phyloP scores from a whole-genome alignment of 2,329 filamentous ascomycete genomes.

The Exophiala sideris region DNA sequence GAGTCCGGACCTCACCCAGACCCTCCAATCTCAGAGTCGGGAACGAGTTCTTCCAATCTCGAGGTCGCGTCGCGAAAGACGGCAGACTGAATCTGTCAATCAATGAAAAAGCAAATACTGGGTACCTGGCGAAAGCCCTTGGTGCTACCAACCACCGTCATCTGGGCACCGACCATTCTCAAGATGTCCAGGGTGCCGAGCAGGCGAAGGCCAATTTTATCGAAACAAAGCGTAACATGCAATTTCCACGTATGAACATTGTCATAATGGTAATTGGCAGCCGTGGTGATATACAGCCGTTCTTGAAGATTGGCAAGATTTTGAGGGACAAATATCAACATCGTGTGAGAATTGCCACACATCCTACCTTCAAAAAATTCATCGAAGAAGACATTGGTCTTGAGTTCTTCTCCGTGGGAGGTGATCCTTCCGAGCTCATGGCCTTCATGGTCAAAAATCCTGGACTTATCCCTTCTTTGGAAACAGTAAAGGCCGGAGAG shows the following conservation, averaged over 20 bases:
- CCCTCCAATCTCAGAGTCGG: slow-evolving; percentile 14
- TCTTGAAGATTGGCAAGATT: slow-evolving; percentile 69
- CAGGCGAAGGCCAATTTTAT: slow-evolving; percentile 27
- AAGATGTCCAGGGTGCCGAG: slow-evolving; percentile 23
- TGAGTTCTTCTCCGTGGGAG: slow-evolving; percentile 78
- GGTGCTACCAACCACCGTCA: slow-evolving; percentile 62
- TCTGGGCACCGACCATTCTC: slow-evolving; percentile 36
- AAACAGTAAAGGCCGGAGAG: slow-evolving; percentile 70
- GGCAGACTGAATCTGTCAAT: slow-evolving; percentile 70
- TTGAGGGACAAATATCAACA: slow-evolving; percentile 70
- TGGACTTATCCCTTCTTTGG: slow-evolving; percentile 70
- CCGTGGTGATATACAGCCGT: slow-evolving; percentile 76
- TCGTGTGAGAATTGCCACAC: slow-evolving; percentile 73
- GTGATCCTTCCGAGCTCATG: slow-evolving; percentile 78
- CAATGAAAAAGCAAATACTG: slow-evolving; percentile 65
- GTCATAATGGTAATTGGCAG: slow-evolving; percentile 82
- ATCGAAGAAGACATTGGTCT: slow-evolving; percentile 68
- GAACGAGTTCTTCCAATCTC: slow-evolving; percentile 23
- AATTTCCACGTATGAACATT: slow-evolving; percentile 63
- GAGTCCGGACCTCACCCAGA: slow-evolving; percentile 11
- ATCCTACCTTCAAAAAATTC: slow-evolving; percentile 73
- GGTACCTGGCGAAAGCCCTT: slow-evolving; percentile 71
- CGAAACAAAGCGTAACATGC: slow-evolving; percentile 22
- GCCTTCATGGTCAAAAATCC: slow-evolving; percentile 82
- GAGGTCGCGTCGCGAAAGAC: slow-evolving; percentile 62